A percentile compares a stretch with the other conserved stretches of the same genome.
Conservation (phyloP, 2,329 filamentous ascomycete genomes). For the Penicillium sp. region DNA sequence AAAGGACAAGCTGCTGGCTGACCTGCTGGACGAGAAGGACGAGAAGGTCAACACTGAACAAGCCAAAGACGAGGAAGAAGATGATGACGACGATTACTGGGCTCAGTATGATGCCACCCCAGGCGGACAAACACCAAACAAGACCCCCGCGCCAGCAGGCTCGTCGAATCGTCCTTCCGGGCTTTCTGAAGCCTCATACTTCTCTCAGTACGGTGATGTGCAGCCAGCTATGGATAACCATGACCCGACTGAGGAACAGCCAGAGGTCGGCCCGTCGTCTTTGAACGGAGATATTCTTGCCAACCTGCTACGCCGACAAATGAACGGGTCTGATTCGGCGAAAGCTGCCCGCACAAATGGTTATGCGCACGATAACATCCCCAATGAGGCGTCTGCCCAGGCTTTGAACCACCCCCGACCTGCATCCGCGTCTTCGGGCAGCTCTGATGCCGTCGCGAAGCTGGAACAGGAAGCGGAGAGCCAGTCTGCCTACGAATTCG, state of each 20-base stretch:
- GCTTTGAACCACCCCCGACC: slow-evolving; percentile 49
- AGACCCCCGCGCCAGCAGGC: slow-evolving; percentile 37
- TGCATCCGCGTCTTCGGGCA: slow-evolving; percentile 47
- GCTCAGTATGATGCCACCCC: slow-evolving; percentile 65
- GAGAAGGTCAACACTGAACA: slow-evolving; percentile 25
- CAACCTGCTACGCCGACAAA: slow-evolving; percentile 44
- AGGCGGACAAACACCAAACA: slow-evolving; percentile 51
- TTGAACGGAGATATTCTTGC: slow-evolving; percentile 58
- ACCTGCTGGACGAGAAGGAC: slow-evolving; percentile 38
- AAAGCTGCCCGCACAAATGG: slow-evolving; percentile 30
- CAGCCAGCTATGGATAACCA: slow-evolving; percentile 68
- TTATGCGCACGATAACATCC: slow-evolving; percentile 22
- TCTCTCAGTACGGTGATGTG: slow-evolving; percentile 64
- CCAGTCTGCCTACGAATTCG: slow-evolving; percentile 60
- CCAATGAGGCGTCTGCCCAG: slow-evolving; percentile 29
- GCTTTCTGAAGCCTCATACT: slow-evolving; percentile 62
- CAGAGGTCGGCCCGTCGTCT: slow-evolving; percentile 54
- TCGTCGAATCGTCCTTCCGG: slow-evolving; percentile 34
- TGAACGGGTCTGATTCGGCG: slow-evolving; percentile 29
- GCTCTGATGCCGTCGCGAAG: slow-evolving; percentile 55
- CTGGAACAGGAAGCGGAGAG: slow-evolving; percentile 59
- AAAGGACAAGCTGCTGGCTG: slow-evolving; percentile 40
- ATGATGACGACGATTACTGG: slow-evolving; percentile 68
- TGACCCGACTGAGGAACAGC: slow-evolving; percentile 61
- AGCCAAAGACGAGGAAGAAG: slow-evolving; percentile 39